Conservation (phyloP, 768 basidiomycete genomes). For the Boletellus ananiceps region DNA sequence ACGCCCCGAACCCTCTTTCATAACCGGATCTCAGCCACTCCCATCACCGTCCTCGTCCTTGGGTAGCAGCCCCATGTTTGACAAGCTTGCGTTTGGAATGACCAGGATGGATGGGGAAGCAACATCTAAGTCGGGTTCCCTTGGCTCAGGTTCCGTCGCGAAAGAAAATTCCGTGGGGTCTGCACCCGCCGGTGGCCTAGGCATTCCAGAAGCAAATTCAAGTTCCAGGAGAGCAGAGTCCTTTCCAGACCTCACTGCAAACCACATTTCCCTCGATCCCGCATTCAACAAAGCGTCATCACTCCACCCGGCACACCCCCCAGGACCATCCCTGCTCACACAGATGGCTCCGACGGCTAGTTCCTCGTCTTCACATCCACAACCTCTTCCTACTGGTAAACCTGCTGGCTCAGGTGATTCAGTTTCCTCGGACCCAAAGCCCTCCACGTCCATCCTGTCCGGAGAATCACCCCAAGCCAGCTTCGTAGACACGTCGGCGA, state of each 20-base stretch:
- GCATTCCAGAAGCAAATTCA: constrained; percentile 10
- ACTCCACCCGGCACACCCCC: constrained; percentile 33
- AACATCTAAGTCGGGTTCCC: constrained; percentile 33
- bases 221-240: constrained; percentile 30
- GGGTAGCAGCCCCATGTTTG: constrained; percentile 66
- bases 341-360: constrained; percentile 53
- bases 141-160: constrained; percentile 21
- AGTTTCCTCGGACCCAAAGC: constrained; percentile 16
- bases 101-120: constrained; percentile 67
- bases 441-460: constrained; percentile 26
- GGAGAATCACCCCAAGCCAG: constrained; percentile 27
- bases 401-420: constrained; percentile 22
- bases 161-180: constrained; percentile 24
- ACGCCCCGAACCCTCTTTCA: constrained; percentile 72
- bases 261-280: constrained; percentile 43
- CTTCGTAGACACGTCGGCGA: constrained; percentile 19
- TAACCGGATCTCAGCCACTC: constrained; percentile 90
- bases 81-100: constrained; percentile 92
- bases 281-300: constrained; percentile 38
- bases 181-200: constrained; percentile 1
- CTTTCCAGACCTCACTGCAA: constrained; percentile 40
- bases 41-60: constrained; percentile 80
- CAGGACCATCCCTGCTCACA: constrained; percentile 69
- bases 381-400: constrained; percentile 20
- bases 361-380: constrained; percentile 24